Evolutionary conservation across 2,329 filamentous ascomycete genomes (phyloP), one percentile per base, ranked within the genome.

Genomic region (Apiospora rasikravindrae): DNA sequence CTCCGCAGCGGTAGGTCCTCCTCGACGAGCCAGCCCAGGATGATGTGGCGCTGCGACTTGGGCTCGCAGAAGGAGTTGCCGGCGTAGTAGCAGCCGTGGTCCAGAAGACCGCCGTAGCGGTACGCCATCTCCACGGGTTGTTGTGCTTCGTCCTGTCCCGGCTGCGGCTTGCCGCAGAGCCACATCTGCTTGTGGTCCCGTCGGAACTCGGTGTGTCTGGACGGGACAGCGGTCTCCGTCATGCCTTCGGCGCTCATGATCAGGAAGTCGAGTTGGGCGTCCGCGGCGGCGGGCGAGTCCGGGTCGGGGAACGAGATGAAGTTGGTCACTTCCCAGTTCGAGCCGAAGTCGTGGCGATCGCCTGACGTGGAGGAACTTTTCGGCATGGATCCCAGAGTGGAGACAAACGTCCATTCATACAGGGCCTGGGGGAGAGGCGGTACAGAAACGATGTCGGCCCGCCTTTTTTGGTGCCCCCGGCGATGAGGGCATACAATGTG

Each of bases 171-270:
- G 33, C 29, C 57, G 13, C 57, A 40, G 3, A 64, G 19, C 57
- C 57, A 64, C 57, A 64, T 64, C 22, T 64, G 57, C 19, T 64
- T 64, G 11, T 64, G 57, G 22, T 64, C 57, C 29, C 57, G n/a
- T 40, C 57, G 22, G 8, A 64, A 64, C 57, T 40, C 57, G 4
- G 57, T 40, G 33, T 64, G 57, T 10, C 57, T 33, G 1, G 57
- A 40, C 6, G 33, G 29, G 10, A n/a, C 57, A n/a, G 1, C 8
- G 10, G 57, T n/a, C 33, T 64, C 57, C 19, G 33, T n/a, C 19
- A 64, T 64, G 8, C 57, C 57, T 22, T 64, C 57, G 3, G n/a
- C 57, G 22, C 57, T 64, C 57, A 64, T 40, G n/a, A 64, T 10
- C 10, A 64, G 19, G 33, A 64, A 64, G 33, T 64, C 57, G 11